These are phyloP conservation scores for Aspergillus terreus DNA, from an alignment of 2,329 filamentous ascomycete species.

Conservation along the genomic window DNA sequence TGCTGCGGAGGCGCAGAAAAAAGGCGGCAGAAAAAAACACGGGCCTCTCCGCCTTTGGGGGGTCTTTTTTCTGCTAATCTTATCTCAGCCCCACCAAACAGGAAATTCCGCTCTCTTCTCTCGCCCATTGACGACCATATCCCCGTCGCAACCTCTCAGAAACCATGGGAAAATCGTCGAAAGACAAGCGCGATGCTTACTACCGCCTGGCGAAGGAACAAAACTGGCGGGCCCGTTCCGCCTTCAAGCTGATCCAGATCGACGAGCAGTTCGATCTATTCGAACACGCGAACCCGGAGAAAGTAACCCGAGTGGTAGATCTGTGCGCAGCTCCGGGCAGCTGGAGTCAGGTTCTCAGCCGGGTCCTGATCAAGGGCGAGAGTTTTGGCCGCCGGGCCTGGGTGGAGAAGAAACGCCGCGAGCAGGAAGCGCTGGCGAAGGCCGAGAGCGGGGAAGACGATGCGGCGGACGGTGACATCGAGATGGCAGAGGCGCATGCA, in stretches of 20 bases:
- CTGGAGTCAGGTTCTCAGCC: conserved; percentile 94
- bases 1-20: conserved; percentile 25
- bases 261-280: conserved; percentile 97
- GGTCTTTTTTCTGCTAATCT: conserved; percentile 22
- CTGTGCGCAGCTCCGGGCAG: conserved; percentile 93
- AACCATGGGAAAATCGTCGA: conserved; percentile 90
- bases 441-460: conserved; percentile 14
- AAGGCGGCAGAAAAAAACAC: conserved; percentile 32
- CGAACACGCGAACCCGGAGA: conserved; percentile 53
- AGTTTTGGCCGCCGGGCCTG: conserved; percentile 81
- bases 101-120: conserved; percentile 9
- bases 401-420: conserved; percentile 74
- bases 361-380: conserved; percentile 89
- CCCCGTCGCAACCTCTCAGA: background rate
- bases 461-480: conserved; percentile 24
- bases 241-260: conserved; percentile 94
- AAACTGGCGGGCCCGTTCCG: conserved; percentile 93
- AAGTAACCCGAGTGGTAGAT: conserved; percentile 89
- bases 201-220: conserved; percentile 98
- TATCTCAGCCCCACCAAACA: conserved; percentile 35
- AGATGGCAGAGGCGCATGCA: conserved; percentile 17
- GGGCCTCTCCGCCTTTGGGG: conserved; percentile 18
- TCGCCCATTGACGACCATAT: conserved; percentile 2
- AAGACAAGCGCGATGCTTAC: conserved; percentile 97
- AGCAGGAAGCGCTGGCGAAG: conserved; percentile 35